Percentiles rank a stretch among this genome's conserved stretches.
Conservation (phyloP, 2,329 filamentous ascomycete genomes). For the Fusarium marasasianum region DNA sequence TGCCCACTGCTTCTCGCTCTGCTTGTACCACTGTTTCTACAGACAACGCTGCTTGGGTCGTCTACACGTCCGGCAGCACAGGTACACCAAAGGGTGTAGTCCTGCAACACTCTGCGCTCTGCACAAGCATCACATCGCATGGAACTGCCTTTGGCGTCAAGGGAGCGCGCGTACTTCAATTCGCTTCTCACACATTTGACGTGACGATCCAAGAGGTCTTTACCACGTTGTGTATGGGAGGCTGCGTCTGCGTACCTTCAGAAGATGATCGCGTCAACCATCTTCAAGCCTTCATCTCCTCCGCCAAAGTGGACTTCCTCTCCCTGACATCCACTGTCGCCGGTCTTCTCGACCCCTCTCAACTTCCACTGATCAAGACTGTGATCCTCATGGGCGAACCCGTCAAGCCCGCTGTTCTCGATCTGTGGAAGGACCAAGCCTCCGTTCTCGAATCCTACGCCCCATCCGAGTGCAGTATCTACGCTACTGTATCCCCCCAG, state of each 20-base stretch:
- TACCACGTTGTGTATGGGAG: background rate
- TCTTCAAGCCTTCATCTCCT: background rate
- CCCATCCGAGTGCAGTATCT: background rate
- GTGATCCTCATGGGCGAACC: background rate
- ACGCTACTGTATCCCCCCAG: background rate
- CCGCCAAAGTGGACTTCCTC: background rate
- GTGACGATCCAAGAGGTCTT: conserved; percentile 1
- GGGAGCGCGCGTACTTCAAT: background rate
- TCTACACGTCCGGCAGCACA: background rate
- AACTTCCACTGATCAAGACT: background rate
- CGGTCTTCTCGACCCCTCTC: background rate
- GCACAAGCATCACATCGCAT: background rate
- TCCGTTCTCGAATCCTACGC: background rate
- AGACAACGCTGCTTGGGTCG: background rate
- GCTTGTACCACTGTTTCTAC: background rate
- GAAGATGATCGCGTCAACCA: background rate
- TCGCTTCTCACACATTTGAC: background rate
- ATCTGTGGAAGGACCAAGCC: background rate
- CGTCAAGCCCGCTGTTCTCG: background rate
- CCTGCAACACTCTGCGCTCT: background rate
- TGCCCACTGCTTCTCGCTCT: background rate
- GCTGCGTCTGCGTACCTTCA: background rate
- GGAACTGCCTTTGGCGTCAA: background rate
- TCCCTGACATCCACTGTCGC: background rate
- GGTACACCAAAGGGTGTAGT: background rate